Base-by-base conservation (phyloP, 2,329 filamentous ascomycete species). In the Xylariomycetidae sp. region DNA sequence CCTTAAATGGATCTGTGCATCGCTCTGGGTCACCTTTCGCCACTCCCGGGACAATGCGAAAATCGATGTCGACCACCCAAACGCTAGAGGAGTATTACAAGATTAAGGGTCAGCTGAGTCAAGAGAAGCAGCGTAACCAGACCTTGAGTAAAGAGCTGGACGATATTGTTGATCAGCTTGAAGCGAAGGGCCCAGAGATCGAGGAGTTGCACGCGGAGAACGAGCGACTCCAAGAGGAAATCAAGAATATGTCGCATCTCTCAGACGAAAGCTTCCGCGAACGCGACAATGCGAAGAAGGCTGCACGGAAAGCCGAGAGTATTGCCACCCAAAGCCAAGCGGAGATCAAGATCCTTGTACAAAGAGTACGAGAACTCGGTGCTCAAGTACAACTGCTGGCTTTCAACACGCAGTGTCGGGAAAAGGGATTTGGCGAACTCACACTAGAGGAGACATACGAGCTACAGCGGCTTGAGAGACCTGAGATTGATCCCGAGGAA, bases 321-420 rank as follows among this genome's bases (percentile, higher is more conserved):
- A 75, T 86, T 36, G 72, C 88, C 35, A 72, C 68, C 16, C 77
- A 69, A 1, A 66, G 72, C 0, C 72, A 79, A 41, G 70, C 76
- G 2, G 88, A 97, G 61, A 72, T 76, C 19, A 81, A 85, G 40
- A 86, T 96, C 25, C 68, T 94, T 16, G 83, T 84, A 32, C 85
- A 88, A 45, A 88, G 96, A 56, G 70, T 97, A 7, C 84, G 90
- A 20, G 92, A 97, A 58, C 73, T 94, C 14, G 88, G 88, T 50
- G 82, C 85, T 1, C 89, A 98, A 59, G 78, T 96, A 44, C 94
- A 94, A 58, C 82, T 94, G 54, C 74, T 98, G 5, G 73, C 96
- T 4, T 85, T 94, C 59, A 90, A 95, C 58, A 74, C 88, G 37
- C 82, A 94, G 51, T 80, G 86, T 14, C 78, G 81, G 34, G 85